A percentile compares a stretch with the other conserved stretches of the same genome.
Conservation (phyloP, 352 stramenopile genomes). For the Lagenidium giganteum region DNA sequence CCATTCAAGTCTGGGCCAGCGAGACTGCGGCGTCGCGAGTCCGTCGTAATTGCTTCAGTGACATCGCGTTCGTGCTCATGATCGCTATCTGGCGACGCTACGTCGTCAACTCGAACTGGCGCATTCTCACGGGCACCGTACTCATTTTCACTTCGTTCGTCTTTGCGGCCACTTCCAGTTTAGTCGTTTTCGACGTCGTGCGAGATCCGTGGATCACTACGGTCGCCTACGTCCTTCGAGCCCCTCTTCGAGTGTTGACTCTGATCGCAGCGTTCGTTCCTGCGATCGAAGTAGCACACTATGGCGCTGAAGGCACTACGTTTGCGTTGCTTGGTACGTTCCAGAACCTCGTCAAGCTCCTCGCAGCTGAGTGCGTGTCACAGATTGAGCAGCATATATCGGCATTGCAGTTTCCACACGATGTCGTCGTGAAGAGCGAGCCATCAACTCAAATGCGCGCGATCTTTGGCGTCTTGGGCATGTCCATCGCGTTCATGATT, state of each 20-base stretch:
- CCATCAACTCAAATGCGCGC: not conserved
- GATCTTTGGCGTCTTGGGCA: constrained; percentile 15
- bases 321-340: constrained; percentile 29
- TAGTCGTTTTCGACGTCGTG: constrained; percentile 20
- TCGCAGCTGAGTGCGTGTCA: constrained; percentile 18
- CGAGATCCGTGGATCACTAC: constrained; percentile 20
- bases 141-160: constrained; percentile 11
- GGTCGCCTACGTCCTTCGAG: constrained; percentile 11
- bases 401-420: constrained; percentile 7
- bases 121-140: constrained; percentile 6
- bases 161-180: constrained; percentile 8
- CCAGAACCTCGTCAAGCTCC: constrained; percentile 27
- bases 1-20: constrained; percentile 18
- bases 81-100: constrained; percentile 19
- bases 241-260: constrained; percentile 19
- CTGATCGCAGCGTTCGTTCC: constrained; percentile 31
- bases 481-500: constrained; percentile 15
- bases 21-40: constrained; percentile 9
- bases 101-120: constrained; percentile 22
- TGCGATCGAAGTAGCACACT: constrained; percentile 35
- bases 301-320: constrained; percentile 34
- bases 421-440: not conserved
- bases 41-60: constrained; percentile 15
- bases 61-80: constrained; percentile 14
- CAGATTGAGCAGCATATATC: constrained; percentile 4